Conservation (phyloP, 768 basidiomycete species). For the Termitomyces sp. region DNA sequence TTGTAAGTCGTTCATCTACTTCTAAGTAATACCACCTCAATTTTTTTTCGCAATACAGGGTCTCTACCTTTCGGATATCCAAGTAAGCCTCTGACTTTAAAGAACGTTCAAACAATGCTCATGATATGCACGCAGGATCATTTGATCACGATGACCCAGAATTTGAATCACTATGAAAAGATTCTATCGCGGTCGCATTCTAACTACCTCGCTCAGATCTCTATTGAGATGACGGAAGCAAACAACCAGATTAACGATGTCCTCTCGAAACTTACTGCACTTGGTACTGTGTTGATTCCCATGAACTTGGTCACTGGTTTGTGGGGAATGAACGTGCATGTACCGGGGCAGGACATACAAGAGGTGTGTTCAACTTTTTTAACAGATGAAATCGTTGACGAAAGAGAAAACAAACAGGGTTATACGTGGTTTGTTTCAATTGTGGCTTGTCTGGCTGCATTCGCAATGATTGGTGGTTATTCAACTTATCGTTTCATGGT, state of each 20-base stretch:
- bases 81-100: slow-evolving; percentile 32
- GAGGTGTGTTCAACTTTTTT: slow-evolving; percentile 24
- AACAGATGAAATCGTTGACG: neutral
- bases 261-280: slow-evolving; percentile 90
- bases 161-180: slow-evolving; percentile 99
- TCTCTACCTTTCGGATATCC: slow-evolving; percentile 92
- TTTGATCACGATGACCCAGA: slow-evolving; percentile 99
- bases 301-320: slow-evolving; percentile 97
- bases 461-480: slow-evolving; percentile 48
- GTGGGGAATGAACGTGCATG: slow-evolving; percentile 99
- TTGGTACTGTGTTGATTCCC: slow-evolving; percentile 95
- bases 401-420: slow-evolving; percentile 29
- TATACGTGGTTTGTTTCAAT: slow-evolving; percentile 89
- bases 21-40: neutral
- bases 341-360: slow-evolving; percentile 72
- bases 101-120: neutral
- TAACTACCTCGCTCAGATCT: slow-evolving; percentile 98
- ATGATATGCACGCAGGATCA: slow-evolving; percentile 56
- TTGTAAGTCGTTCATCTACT: slow-evolving; percentile 43
- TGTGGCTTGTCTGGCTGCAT: slow-evolving; percentile 70
- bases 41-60: slow-evolving; percentile 46
- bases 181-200: slow-evolving; percentile 98
- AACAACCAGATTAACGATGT: slow-evolving; percentile 99
- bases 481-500: slow-evolving; percentile 77
- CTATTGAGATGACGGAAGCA: slow-evolving; percentile 99